Conservation (phyloP, 495 filamentous ascomycete genomes). For the Xylaria venustula region DNA sequence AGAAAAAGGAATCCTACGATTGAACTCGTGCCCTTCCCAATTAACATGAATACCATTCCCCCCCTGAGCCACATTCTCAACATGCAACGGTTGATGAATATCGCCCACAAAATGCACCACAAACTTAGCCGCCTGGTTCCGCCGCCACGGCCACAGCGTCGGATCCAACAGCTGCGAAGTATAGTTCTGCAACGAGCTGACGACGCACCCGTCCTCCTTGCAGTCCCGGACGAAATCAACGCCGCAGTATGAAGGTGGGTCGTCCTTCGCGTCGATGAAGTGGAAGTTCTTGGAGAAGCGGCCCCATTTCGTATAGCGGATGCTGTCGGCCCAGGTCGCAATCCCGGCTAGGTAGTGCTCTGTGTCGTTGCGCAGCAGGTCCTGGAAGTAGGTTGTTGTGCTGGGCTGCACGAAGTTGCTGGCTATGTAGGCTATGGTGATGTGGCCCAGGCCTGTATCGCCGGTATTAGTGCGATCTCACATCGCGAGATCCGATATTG, state of each 20-base stretch:
- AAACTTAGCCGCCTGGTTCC: conserved; percentile 57
- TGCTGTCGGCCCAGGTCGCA: conserved; percentile 64
- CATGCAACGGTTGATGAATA: conserved; percentile 66
- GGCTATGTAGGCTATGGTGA: conserved; percentile 57
- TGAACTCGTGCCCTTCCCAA: conserved; percentile 48
- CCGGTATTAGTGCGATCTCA: neutral
- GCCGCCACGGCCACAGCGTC: conserved; percentile 34
- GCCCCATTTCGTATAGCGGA: conserved; percentile 58
- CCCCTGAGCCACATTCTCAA: conserved; percentile 56
- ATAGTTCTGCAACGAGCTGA: conserved; percentile 61
- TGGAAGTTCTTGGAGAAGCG: conserved; percentile 60
- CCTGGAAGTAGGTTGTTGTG: conserved; percentile 43
- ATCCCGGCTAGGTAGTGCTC: conserved; percentile 56
- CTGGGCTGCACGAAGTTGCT: conserved; percentile 40
- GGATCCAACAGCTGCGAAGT: conserved; percentile 49
- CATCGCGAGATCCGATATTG: neutral
- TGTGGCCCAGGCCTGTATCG: conserved; percentile 55
- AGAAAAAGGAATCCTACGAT: conserved; percentile 22
- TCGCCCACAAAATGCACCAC: conserved; percentile 66
- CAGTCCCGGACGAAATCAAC: conserved; percentile 64
- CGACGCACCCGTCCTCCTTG: conserved; percentile 57
- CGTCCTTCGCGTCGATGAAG: conserved; percentile 70
- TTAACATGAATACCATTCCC: conserved; percentile 60
- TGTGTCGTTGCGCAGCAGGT: conserved; percentile 43
- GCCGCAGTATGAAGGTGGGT: conserved; percentile 57